Conservation (phyloP, 2,329 filamentous ascomycete genomes). For the Sporothrix curviconia region DNA sequence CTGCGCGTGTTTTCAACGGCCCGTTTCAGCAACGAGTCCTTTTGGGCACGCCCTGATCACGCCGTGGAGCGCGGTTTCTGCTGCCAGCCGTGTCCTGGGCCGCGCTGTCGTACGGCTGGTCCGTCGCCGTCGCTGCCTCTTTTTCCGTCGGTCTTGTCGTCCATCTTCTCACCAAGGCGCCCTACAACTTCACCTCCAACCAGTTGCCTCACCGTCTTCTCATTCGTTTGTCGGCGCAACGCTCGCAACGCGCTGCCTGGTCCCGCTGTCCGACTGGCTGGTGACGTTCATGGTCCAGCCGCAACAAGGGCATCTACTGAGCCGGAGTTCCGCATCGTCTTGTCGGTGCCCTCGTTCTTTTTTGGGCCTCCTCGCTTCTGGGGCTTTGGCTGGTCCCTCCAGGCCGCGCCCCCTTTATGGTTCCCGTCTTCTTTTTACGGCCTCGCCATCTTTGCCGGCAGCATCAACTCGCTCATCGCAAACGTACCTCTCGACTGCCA, state of each 20-base stretch:
- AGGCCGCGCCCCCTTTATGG: constrained; percentile 20
- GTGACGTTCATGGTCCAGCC: constrained; percentile 32
- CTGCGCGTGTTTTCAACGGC: constrained; percentile 20
- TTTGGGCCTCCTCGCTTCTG: constrained; percentile 31
- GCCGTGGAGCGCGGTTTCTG: constrained; percentile 35
- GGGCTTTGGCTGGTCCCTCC: constrained; percentile 28
- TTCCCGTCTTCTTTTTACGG: constrained; percentile 18
- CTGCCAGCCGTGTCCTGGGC: constrained; percentile 38
- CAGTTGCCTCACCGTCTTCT: constrained; percentile 33
- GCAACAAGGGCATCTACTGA: constrained; percentile 38
- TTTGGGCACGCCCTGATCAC: constrained; percentile 20
- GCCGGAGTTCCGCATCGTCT: constrained; percentile 38
- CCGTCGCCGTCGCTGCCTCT: constrained; percentile 26
- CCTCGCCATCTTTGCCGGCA: constrained; percentile 15
- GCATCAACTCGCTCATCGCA: constrained; percentile 14
- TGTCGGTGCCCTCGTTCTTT: constrained; percentile 28
- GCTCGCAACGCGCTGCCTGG: constrained; percentile 28
- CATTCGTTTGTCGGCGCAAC: constrained; percentile 35
- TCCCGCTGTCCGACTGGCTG: constrained; percentile 29
- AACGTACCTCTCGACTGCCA: constrained; percentile 19
- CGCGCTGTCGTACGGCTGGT: constrained; percentile 33
- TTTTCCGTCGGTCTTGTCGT: background rate
- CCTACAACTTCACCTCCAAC: constrained; percentile 32
- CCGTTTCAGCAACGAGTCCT: constrained; percentile 18
- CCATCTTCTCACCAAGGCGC: constrained; percentile 35